A percentile compares a stretch with the other conserved stretches of the same genome.
phyloP scores from a whole-genome alignment of 345 rosid genomes.

The Eucalyptus rudis region DNA sequence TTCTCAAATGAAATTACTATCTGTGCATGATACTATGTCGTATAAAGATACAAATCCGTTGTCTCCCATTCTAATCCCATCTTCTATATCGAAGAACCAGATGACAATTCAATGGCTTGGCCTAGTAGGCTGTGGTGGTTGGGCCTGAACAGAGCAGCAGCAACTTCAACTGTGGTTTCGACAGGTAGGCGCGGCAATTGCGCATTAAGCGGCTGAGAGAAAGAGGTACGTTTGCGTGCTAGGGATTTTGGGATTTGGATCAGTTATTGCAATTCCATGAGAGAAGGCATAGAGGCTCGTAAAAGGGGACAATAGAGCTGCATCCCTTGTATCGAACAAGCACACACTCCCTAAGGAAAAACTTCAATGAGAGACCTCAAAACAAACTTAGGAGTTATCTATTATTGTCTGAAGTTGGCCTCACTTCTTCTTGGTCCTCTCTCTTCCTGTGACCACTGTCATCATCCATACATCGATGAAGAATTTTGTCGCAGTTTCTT shows the following conservation, averaged over 20 bases:
- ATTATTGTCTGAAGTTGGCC: constrained; percentile 17
- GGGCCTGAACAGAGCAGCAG: neutral
- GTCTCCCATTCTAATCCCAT: neutral
- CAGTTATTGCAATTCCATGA: neutral
- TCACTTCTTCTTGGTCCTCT: constrained; percentile 25
- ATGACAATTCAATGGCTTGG: neutral
- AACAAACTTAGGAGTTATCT: constrained; percentile 12
- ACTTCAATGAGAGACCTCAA: constrained; percentile 25
- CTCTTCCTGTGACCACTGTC: constrained; percentile 4
- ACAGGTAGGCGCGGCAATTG: neutral
- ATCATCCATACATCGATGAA: constrained; percentile 29
- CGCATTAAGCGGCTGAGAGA: neutral
- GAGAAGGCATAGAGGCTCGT: neutral
- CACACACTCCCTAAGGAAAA: neutral
- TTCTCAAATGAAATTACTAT: neutral
- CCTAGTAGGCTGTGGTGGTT: neutral
- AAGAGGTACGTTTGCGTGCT: neutral
- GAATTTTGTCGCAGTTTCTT: constrained; percentile 12
- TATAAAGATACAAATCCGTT: neutral
- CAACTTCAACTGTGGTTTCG: neutral
- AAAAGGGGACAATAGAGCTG: neutral
- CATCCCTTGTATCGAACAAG: neutral
- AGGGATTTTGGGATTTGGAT: neutral
- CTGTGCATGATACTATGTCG: neutral
- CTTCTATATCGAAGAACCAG: neutral